A percentile compares a stretch with the other conserved stretches of the same genome.
Conservation (phyloP, 768 basidiomycete genomes). For the Boletellus ananiceps region DNA sequence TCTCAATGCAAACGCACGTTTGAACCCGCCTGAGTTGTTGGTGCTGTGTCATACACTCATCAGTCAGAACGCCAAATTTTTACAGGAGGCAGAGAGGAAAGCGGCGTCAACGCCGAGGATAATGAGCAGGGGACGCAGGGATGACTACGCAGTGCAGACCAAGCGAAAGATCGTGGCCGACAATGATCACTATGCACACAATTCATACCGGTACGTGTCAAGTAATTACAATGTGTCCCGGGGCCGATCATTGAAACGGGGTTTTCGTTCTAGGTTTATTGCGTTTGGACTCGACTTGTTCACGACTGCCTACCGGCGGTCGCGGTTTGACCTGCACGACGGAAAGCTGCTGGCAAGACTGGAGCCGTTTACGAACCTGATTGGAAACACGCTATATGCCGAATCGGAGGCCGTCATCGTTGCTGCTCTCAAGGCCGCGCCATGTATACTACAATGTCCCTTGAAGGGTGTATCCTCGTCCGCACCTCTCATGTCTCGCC, state of each 20-base stretch:
- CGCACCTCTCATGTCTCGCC: constrained; percentile 76
- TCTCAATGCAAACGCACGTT: constrained; percentile 74
- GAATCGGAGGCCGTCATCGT: constrained; percentile 68
- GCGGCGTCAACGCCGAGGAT: constrained; percentile 24
- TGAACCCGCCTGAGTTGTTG: constrained; percentile 67
- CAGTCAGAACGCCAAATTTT: constrained; percentile 84
- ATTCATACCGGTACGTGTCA: constrained; percentile 72
- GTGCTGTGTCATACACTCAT: constrained; percentile 85
- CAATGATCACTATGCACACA: constrained; percentile 72
- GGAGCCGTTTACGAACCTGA: constrained; percentile 78
- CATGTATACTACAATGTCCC: constrained; percentile 80
- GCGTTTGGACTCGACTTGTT: constrained; percentile 90
- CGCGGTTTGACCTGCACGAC: constrained; percentile 82
- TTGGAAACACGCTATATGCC: constrained; percentile 92
- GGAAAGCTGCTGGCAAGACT: constrained; percentile 70
- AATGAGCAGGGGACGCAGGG: constrained; percentile 35
- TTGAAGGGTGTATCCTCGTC: constrained; percentile 69
- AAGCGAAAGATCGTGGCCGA: constrained; percentile 59
- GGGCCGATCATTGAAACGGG: neutral
- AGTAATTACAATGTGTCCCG: neutral
- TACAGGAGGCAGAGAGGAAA: constrained; percentile 52
- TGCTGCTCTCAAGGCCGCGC: constrained; percentile 73
- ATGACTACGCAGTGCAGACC: constrained; percentile 69
- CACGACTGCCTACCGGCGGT: constrained; percentile 79
- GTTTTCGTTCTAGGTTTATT: constrained; percentile 57